A percentile compares a stretch with the other conserved stretches of the same genome.
Evolutionary conservation across 2,329 filamentous ascomycete genomes (phyloP).

Genomic region (Mariannaea sp.): DNA sequence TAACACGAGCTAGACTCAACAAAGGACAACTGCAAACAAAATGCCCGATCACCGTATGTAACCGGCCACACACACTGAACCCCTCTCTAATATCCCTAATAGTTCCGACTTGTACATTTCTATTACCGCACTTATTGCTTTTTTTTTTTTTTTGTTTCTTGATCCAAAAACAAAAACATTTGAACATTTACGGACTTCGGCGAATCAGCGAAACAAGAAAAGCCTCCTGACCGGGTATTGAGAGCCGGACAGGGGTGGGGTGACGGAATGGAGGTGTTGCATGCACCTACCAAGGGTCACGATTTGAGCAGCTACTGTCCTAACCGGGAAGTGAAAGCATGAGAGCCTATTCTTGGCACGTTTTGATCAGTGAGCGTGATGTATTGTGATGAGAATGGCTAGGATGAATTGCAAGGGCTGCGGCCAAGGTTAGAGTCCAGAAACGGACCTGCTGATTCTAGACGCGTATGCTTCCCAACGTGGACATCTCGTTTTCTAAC

Average conservation of each 20-base stretch:
- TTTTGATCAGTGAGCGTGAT: neutral
- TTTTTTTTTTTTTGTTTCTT: neutral
- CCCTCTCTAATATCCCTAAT: neutral
- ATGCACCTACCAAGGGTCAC: neutral
- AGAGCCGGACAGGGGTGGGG: constrained; percentile 6
- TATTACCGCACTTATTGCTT: neutral
- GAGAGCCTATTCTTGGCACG: neutral
- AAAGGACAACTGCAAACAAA: too few species aligned
- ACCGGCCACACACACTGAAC: neutral
- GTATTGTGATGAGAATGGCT: too few species aligned
- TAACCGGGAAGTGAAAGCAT: neutral
- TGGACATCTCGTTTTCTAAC: too few species aligned
- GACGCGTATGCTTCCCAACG: too few species aligned
- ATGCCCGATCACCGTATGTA: neutral
- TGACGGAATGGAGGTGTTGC: neutral
- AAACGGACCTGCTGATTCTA: too few species aligned
- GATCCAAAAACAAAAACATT: neutral
- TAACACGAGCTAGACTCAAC: neutral
- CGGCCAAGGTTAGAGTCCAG: too few species aligned
- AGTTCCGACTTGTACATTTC: neutral
- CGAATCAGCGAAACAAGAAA: neutral
- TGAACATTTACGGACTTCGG: neutral
- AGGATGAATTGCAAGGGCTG: too few species aligned
- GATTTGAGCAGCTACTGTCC: neutral
- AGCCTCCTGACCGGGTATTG: constrained; percentile 1